These are phyloP conservation scores for Aspergillus candidus DNA, from an alignment of 2,329 filamentous ascomycete species.

Conservation along the genomic window DNA sequence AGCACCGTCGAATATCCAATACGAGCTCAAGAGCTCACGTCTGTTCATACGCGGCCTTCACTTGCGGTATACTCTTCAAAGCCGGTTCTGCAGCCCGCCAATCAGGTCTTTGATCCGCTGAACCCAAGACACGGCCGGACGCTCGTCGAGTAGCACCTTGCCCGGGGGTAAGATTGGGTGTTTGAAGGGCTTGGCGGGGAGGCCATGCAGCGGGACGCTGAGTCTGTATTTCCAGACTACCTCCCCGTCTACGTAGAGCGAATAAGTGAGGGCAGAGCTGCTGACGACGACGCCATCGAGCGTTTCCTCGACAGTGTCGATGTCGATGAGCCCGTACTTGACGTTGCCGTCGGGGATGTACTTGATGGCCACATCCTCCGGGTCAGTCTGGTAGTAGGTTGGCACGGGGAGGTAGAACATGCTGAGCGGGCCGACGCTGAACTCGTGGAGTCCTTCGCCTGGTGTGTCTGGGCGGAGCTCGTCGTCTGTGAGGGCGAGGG, in stretches of 20 bases:
- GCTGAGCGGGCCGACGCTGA: slow-evolving; percentile 81
- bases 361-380: slow-evolving; percentile 78
- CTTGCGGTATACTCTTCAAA: too few relatives aligned
- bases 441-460: slow-evolving; percentile 63
- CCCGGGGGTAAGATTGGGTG: slow-evolving; percentile 24
- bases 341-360: slow-evolving; percentile 76
- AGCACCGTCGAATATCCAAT: too few relatives aligned
- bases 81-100: slow-evolving; percentile 11
- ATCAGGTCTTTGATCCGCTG: slow-evolving; percentile 11
- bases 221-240: slow-evolving; percentile 62
- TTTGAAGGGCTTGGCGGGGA: slow-evolving; percentile 1
- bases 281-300: slow-evolving; percentile 14
- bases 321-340: slow-evolving; percentile 80
- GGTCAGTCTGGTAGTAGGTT: slow-evolving; percentile 75
- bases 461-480: slow-evolving; percentile 18
- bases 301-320: slow-evolving; percentile 57
- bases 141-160: slow-evolving; percentile 26
- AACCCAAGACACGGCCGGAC: not conserved
- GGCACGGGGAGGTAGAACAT: slow-evolving; percentile 88
- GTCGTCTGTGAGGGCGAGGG: slow-evolving; percentile 13
- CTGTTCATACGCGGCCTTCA: too few relatives aligned
- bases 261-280: slow-evolving; percentile 67
- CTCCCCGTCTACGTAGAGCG: slow-evolving; percentile 72
- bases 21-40: too few relatives aligned
- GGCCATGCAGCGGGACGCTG: slow-evolving; percentile 26